phyloP scores from a whole-genome alignment of 768 basidiomycete species.

The Leucocoprinus sp. region DNA sequence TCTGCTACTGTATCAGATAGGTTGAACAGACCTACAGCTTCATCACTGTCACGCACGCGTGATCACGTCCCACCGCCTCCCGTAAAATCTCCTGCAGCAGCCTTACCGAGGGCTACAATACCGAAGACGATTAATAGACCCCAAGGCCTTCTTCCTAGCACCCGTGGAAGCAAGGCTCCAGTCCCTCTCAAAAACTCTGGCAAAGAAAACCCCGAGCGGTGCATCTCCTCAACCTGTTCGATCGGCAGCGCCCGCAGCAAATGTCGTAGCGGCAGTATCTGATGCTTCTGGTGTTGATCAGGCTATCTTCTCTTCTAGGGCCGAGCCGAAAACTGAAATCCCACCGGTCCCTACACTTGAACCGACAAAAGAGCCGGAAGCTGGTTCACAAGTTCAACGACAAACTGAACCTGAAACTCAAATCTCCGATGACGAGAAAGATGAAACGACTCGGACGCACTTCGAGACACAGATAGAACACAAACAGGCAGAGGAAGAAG shows the following conservation, averaged over 20 bases:
- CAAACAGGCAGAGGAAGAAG: slow-evolving; percentile 8
- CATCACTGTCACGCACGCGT: slow-evolving; percentile 55
- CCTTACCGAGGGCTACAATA: slow-evolving; percentile 17
- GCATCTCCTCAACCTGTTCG: background rate
- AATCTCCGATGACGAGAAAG: background rate
- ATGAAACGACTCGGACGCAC: no score
- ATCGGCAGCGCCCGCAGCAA: background rate
- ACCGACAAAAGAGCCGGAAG: background rate
- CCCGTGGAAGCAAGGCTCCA: background rate
- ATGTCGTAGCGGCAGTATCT: background rate
- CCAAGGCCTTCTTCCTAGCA: background rate
- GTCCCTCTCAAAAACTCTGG: background rate
- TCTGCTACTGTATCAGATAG: slow-evolving; percentile 52
- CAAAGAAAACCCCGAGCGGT: background rate
- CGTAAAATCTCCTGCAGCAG: slow-evolving; percentile 11
- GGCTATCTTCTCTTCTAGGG: background rate
- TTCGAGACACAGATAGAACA: slow-evolving; percentile 1
- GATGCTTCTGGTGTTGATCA: background rate
- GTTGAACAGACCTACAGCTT: slow-evolving; percentile 77
- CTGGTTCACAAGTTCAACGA: background rate
- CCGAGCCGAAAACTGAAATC: slow-evolving; percentile 11
- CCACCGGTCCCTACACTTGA: slow-evolving; percentile 10
- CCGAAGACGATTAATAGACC: slow-evolving; percentile 11
- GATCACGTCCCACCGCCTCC: slow-evolving; percentile 17
- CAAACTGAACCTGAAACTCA: slow-evolving; percentile 2